Conservation (phyloP, 2,329 filamentous ascomycete genomes). For the Xylaria multiplex region DNA sequence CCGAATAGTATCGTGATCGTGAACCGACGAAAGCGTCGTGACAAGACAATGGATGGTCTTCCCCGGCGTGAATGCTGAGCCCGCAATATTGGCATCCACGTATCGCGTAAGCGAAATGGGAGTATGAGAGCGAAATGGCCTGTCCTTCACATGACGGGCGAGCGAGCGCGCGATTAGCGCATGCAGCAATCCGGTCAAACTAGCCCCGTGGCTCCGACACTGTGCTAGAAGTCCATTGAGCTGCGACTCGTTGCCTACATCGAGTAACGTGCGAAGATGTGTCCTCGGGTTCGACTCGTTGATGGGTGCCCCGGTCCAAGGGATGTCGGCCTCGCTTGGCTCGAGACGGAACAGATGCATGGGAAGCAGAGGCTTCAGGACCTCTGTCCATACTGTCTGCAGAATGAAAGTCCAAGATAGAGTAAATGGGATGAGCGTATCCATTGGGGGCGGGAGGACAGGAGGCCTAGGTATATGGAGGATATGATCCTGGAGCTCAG, state of each 20-base stretch:
- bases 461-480: slow-evolving; percentile 48
- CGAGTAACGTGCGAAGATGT: slow-evolving; percentile 53
- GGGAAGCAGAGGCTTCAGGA: slow-evolving; percentile 54
- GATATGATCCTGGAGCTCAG: slow-evolving; percentile 39
- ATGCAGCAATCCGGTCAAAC: slow-evolving; percentile 62
- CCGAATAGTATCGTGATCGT: slow-evolving; percentile 34
- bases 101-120: slow-evolving; percentile 59
- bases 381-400: slow-evolving; percentile 32
- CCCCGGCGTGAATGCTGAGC: slow-evolving; percentile 42
- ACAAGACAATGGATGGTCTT: slow-evolving; percentile 54
- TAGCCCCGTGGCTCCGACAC: slow-evolving; percentile 55
- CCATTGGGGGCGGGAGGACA: slow-evolving; percentile 53
- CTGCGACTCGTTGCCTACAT: slow-evolving; percentile 46
- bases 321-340: slow-evolving; percentile 33
- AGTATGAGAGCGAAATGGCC: slow-evolving; percentile 53
- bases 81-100: slow-evolving; percentile 37
- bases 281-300: slow-evolving; percentile 52
- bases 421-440: slow-evolving; percentile 54
- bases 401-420: slow-evolving; percentile 38
- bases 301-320: slow-evolving; percentile 55
- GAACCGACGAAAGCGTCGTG: slow-evolving; percentile 48
- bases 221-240: slow-evolving; percentile 51
- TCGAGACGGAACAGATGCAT: slow-evolving; percentile 26
- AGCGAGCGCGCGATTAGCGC: slow-evolving; percentile 57
- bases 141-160: slow-evolving; percentile 49